Evolutionary conservation across 2,329 filamentous ascomycete species (phyloP).

Genomic region (Fusarium nematophilum): DNA sequence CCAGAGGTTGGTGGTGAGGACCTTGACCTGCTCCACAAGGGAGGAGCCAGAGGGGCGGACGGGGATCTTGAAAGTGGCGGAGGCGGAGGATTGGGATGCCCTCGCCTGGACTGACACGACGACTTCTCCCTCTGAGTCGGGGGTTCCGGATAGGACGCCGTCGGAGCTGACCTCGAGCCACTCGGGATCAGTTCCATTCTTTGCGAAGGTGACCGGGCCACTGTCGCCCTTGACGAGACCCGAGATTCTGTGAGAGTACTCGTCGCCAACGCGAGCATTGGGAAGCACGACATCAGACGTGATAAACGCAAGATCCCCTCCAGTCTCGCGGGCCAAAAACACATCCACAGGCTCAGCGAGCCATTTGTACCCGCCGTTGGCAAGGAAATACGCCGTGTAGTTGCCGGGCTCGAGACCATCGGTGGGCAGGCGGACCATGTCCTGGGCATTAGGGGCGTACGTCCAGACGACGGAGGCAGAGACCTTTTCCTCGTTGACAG

Average conservation of each 20-base stretch:
- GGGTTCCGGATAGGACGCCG: conserved; percentile 51
- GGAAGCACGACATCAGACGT: conserved; percentile 45
- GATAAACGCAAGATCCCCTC: conserved; percentile 45
- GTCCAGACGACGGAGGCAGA: conserved; percentile 48
- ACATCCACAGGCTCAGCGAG: conserved; percentile 50
- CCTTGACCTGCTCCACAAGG: conserved; percentile 49
- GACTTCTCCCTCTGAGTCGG: conserved; percentile 34
- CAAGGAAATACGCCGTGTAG: conserved; percentile 53
- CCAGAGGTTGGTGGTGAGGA: conserved; percentile 56
- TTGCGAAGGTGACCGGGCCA: conserved; percentile 45
- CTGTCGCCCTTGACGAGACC: conserved; percentile 48
- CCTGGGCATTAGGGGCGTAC: conserved; percentile 45
- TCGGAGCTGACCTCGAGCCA: conserved; percentile 50
- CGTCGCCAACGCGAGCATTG: conserved; percentile 51
- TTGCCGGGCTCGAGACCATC: conserved; percentile 43
- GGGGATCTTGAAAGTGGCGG: conserved; percentile 48
- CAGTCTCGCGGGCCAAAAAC: conserved; percentile 30
- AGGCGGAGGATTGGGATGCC: conserved; percentile 38
- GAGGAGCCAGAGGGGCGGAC: conserved; percentile 39
- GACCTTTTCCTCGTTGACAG: conserved; percentile 46
- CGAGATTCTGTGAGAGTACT: conserved; percentile 46
- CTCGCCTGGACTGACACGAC: conserved; percentile 45
- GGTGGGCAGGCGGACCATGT: conserved; percentile 42
- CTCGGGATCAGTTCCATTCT: conserved; percentile 33
- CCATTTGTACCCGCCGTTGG: conserved; percentile 50